These are phyloP conservation scores for Davidsoniella virescens DNA, from an alignment of 2,329 filamentous ascomycete genomes.

Conservation along the genomic window DNA sequence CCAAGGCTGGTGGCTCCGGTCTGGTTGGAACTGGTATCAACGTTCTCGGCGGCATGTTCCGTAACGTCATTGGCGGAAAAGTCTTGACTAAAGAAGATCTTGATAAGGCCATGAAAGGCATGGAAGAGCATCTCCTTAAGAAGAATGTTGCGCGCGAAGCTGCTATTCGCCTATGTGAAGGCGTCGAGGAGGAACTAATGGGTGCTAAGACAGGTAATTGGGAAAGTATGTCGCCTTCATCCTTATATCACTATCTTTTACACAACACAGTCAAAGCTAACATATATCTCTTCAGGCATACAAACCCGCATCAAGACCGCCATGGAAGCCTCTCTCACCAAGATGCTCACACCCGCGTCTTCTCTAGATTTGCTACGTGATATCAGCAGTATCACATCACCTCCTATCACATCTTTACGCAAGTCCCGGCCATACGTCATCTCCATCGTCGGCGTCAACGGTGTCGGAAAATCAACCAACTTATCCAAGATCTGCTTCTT, in stretches of 20 bases:
- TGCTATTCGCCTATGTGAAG: slow-evolving; percentile 75
- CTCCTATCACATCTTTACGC: slow-evolving; percentile 45
- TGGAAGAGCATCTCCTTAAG: slow-evolving; percentile 85
- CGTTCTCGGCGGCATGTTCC: slow-evolving; percentile 75
- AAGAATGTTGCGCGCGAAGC: slow-evolving; percentile 97
- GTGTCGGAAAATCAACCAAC: slow-evolving; percentile 95
- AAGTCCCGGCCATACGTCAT: slow-evolving; percentile 79
- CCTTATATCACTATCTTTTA: neutral
- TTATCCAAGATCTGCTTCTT: slow-evolving; percentile 97
- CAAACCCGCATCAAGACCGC: slow-evolving; percentile 69
- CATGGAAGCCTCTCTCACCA: slow-evolving; percentile 82
- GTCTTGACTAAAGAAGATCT: slow-evolving; percentile 77
- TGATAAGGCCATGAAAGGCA: slow-evolving; percentile 80
- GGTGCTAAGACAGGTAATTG: slow-evolving; percentile 87
- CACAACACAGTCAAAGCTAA: neutral
- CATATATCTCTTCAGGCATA: slow-evolving; percentile 32
- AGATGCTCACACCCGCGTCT: slow-evolving; percentile 89
- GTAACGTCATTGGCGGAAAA: slow-evolving; percentile 90
- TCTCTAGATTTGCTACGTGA: slow-evolving; percentile 89
- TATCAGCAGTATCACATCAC: slow-evolving; percentile 62
- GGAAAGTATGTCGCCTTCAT: slow-evolving; percentile 37
- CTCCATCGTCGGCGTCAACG: slow-evolving; percentile 95
- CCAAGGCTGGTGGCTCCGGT: slow-evolving; percentile 33
- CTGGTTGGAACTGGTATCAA: slow-evolving; percentile 66
- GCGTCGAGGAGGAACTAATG: slow-evolving; percentile 76